Base-by-base conservation (phyloP, 2,329 filamentous ascomycete species). In the Fusarium hostae region DNA sequence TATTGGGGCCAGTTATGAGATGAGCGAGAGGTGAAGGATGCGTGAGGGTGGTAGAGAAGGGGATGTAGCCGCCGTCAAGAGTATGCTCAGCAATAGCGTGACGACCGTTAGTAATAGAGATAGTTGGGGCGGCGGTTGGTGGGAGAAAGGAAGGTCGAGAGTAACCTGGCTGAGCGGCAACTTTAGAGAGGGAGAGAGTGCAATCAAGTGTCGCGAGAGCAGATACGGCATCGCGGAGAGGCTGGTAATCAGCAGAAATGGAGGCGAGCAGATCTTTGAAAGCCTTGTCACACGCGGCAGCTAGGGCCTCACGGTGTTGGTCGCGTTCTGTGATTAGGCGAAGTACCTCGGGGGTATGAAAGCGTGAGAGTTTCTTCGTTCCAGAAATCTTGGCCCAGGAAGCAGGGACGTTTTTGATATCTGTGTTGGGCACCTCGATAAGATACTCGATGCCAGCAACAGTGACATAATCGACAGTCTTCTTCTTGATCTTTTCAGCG, bases 41-140 rank as follows among this genome's bases (percentile, higher is more conserved):
- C n/a, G 89, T 87, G 50, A 98, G 88, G 4, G 88, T 83, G 15
- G 94, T 92, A 76, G 92, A 89, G 81, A 99, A 99, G 50, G 96
- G 95, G 63, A 99, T 97, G 81, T 98, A 99, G 56, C 90, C 87
- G 73, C 93, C 90, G 7, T 95, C 87, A 9, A 98, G 88, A 15
- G 95, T 89, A 78, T 97, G 94, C 80, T 99, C 96, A 48, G 97
- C 95, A 87, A 99, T 97, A 41, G 96, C 95, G 79, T 99, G 96
- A 8, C 96, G 92, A 59, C 94, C 96, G 50, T 89, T 76, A 24
- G 77, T 73, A 63, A 83, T 80, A 73, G 88, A 85, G 66, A 99
- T 91, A 64, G 89, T 88, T 12, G 91, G 90, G 16, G 89, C 85
- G 9, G 89, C 83, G 16, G 88, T 88, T 70, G 91, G 87, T 6